These are phyloP conservation scores for Microcos paniculata DNA, from an alignment of 345 rosid genomes.

Conservation along the genomic window DNA sequence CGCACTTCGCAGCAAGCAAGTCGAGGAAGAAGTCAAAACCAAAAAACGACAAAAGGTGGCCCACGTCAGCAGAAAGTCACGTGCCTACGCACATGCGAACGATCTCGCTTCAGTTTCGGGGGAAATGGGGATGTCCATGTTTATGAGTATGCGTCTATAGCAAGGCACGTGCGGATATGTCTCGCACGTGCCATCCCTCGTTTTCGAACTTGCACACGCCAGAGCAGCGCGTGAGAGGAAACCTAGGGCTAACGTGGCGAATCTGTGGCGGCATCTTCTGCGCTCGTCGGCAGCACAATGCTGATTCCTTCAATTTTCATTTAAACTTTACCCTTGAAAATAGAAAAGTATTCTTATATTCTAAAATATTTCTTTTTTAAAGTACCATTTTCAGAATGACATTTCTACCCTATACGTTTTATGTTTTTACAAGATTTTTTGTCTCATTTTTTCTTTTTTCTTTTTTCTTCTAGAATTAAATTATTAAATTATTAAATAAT, in stretches of 20 bases:
- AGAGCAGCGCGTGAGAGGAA: not conserved
- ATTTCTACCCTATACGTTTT: not conserved
- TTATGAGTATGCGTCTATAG: too few relatives aligned
- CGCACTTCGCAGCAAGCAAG: not conserved
- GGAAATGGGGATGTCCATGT: not conserved
- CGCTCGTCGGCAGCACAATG: conserved; percentile 13
- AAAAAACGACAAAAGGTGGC: not conserved
- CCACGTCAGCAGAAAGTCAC: conserved; percentile 7
- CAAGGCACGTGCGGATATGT: not conserved
- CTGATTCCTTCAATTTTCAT: not conserved
- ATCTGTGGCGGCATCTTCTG: conserved; percentile 23
- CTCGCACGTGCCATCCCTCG: not conserved
- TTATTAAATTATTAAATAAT: too few relatives aligned
- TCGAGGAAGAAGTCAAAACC: conserved; percentile 17
- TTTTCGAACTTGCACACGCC: not conserved
- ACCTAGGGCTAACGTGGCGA: conserved; percentile 29
- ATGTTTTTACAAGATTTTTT: too few relatives aligned
- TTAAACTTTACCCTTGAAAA: not conserved
- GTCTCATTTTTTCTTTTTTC: too few relatives aligned
- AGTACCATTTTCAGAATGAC: not conserved
- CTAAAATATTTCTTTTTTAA: not conserved
- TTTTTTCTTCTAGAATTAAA: too few relatives aligned
- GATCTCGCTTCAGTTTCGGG: not conserved
- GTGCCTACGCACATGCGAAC: conserved; percentile 12
- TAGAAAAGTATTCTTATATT: not conserved